These are phyloP conservation scores for Talaromyces wortmannii DNA, from an alignment of 495 filamentous ascomycete genomes.

Conservation along the genomic window DNA sequence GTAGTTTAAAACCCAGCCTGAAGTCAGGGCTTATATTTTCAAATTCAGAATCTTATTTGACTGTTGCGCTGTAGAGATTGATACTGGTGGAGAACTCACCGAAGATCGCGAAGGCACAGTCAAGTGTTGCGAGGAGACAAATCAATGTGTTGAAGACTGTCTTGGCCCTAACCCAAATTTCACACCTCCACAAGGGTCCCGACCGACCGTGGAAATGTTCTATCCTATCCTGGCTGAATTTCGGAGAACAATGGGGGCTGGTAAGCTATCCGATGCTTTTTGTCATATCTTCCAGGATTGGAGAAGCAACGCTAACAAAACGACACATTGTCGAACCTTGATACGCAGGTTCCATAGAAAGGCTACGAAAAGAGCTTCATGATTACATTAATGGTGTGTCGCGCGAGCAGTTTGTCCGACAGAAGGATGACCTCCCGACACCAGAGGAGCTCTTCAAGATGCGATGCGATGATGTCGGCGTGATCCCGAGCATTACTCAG, in stretches of 20 bases:
- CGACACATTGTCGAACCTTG: background rate
- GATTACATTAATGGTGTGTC: background rate
- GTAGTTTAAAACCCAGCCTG: too few relatives aligned
- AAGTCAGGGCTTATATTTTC: too few relatives aligned
- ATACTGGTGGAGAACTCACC: background rate
- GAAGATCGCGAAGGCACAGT: background rate
- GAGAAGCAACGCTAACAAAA: background rate
- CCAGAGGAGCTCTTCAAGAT: background rate
- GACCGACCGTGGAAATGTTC: background rate
- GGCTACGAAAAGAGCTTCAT: background rate
- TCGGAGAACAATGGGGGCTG: background rate
- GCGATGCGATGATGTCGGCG: background rate
- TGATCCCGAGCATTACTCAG: background rate
- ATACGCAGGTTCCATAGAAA: background rate
- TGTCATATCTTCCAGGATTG: background rate
- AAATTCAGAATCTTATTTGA: too few relatives aligned
- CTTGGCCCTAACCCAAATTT: background rate
- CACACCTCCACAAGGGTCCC: background rate
- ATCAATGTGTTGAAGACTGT: conserved; percentile 1
- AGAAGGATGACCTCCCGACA: background rate
- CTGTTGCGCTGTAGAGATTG: background rate
- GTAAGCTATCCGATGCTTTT: background rate
- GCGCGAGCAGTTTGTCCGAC: background rate
- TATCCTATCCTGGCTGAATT: background rate
- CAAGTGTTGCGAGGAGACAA: background rate